Conservation (phyloP, 2,329 filamentous ascomycete genomes). For the Botrytis deweyae region DNA sequence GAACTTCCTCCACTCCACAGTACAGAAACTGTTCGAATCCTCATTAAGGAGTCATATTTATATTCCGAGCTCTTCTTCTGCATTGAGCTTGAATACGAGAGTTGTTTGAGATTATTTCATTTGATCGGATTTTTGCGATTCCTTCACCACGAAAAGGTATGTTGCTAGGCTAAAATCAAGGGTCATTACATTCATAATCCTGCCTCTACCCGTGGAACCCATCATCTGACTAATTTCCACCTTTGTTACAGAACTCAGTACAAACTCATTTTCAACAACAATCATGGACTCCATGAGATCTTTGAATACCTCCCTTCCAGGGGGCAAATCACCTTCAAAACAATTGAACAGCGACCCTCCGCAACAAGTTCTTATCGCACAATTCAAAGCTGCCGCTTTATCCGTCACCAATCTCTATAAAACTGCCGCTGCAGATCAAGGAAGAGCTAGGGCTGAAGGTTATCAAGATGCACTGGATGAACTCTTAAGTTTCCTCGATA, state of each 20-base stretch:
- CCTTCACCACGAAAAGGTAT: conserved; percentile 7
- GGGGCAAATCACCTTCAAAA: conserved; percentile 46
- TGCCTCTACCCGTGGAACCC: conserved; percentile 6
- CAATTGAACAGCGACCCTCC: conserved; percentile 47
- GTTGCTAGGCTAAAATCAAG: conserved; percentile 11
- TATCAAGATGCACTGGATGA: conserved; percentile 96
- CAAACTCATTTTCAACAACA: conserved; percentile 18
- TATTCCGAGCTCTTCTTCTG: neutral
- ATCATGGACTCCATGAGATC: conserved; percentile 64
- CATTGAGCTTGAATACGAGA: neutral
- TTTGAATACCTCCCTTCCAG: conserved; percentile 60
- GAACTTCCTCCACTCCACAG: neutral
- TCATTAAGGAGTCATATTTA: neutral
- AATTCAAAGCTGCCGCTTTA: conserved; percentile 88
- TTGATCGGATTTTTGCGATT: neutral
- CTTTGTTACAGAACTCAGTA: conserved; percentile 17
- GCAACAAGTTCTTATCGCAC: conserved; percentile 69
- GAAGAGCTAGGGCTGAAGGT: conserved; percentile 73
- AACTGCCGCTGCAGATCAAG: conserved; percentile 75
- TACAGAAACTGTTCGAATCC: conserved; percentile 1
- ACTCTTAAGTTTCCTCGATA: conserved; percentile 80
- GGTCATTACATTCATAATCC: neutral
- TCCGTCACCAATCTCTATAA: conserved; percentile 97
- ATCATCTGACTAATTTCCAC: conserved; percentile 19
- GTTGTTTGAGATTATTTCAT: neutral